Evolutionary conservation across 78 protist genomes (phyloP).

Genomic region (Bodo saltans): DNA sequence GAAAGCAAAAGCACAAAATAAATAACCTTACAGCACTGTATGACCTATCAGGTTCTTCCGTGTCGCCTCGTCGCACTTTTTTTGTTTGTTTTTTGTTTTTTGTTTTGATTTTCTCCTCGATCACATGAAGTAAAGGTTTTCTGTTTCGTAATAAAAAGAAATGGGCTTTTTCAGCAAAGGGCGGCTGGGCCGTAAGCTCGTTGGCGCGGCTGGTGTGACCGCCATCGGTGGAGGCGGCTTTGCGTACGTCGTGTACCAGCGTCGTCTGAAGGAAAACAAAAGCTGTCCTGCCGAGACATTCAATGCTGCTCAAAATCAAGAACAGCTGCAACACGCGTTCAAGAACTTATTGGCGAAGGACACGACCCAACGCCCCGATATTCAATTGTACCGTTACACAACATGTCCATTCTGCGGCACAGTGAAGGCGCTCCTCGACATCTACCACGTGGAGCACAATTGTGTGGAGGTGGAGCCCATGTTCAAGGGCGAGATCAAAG

Average conservation of each 20-base stretch:
- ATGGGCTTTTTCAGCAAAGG: too few species aligned
- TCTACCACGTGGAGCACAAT: neutral
- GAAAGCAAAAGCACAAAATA: too few species aligned
- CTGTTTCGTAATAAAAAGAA: too few species aligned
- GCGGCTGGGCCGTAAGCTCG: neutral
- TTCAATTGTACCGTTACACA: slow-evolving; percentile 16
- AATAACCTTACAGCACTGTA: too few species aligned
- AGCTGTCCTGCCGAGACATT: neutral
- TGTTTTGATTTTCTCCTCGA: too few species aligned
- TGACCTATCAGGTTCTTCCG: too few species aligned
- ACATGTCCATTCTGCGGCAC: slow-evolving; percentile 37
- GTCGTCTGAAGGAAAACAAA: neutral
- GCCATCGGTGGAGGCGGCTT: neutral
- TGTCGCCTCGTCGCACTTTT: too few species aligned
- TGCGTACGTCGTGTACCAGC: neutral
- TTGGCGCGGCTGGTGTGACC: neutral
- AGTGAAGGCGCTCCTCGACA: slow-evolving; percentile 18
- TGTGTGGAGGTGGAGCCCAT: slow-evolving; percentile 27
- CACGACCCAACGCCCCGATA: neutral
- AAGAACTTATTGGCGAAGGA: neutral
- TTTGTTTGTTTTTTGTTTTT: too few species aligned
- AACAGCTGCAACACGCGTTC: neutral
- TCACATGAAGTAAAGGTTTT: too few species aligned
- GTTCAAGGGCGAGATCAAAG: neutral
- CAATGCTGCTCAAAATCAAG: neutral